Percentiles rank a stretch among this genome's conserved stretches.
phyloP scores from a whole-genome alignment of 163 green algal genomes.

The Prototheca cutis region DNA sequence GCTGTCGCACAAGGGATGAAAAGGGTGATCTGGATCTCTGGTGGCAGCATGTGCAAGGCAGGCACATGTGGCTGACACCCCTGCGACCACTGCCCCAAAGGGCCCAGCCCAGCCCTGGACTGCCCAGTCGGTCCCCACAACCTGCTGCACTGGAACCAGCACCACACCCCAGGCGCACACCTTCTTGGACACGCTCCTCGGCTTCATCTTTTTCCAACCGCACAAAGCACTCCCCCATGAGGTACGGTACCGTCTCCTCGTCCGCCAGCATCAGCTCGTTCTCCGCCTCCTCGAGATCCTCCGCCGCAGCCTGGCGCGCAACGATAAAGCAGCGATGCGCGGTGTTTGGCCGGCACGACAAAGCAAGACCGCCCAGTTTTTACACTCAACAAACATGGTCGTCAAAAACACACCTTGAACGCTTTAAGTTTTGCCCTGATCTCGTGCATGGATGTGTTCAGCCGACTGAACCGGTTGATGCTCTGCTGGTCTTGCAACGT shows the following conservation, averaged over 20 bases:
- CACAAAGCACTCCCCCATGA: conserved; percentile 72
- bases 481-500: conserved; percentile 67
- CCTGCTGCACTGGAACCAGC: no score
- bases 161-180: no score
- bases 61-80: no score
- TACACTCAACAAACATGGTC: no score
- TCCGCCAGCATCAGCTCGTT: conserved; percentile 82
- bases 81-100: no score
- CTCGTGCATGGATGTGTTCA: conserved; percentile 65
- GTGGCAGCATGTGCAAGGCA: no score
- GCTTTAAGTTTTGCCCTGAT: conserved; percentile 49
- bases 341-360: no score
- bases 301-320: conserved; percentile 30
- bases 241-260: conserved; percentile 59
- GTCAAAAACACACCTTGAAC: conserved; percentile 67
- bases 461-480: conserved; percentile 80
- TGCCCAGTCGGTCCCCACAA: no score
- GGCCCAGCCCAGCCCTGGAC: no score
- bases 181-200: conserved; percentile 46
- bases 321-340: no score
- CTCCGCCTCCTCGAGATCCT: conserved; percentile 71
- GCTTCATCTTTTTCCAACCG: conserved; percentile 55
- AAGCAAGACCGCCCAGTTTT: no score
- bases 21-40: no score
- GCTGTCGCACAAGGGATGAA: conserved; percentile 8